A percentile compares a stretch with the other conserved stretches of the same genome.
phyloP scores from a whole-genome alignment of 192 early-diverging fungal species.

The Obelidium mucronatum region DNA sequence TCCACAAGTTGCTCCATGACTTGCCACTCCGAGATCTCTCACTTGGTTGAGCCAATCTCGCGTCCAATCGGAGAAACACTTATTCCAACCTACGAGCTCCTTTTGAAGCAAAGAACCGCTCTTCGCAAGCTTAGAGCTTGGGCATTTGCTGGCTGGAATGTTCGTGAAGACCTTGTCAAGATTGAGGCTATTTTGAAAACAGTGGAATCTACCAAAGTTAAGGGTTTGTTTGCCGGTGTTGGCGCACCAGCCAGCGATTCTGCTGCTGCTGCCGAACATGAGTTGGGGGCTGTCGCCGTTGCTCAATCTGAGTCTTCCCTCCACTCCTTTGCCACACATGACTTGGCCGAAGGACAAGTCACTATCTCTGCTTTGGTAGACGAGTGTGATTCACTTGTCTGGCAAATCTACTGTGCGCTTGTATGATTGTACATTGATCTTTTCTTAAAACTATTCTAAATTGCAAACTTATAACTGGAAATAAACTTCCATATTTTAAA shows the following conservation, averaged over 20 bases:
- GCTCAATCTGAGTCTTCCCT: background rate
- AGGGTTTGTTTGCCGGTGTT: slow-evolving; percentile 24
- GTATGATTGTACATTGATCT: no score
- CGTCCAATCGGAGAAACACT: slow-evolving; percentile 24
- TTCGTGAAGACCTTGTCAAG: slow-evolving; percentile 4
- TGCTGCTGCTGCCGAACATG: background rate
- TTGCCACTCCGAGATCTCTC: slow-evolving; percentile 19
- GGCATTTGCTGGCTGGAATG: slow-evolving; percentile 16
- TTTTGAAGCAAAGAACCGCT: slow-evolving; percentile 15
- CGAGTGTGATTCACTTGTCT: slow-evolving; percentile 34
- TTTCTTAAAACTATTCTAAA: no score
- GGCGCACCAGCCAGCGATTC: background rate
- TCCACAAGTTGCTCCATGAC: slow-evolving; percentile 28
- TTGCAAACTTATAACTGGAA: no score
- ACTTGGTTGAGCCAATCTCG: slow-evolving; percentile 31
- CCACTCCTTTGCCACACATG: background rate
- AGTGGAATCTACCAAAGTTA: slow-evolving; percentile 23
- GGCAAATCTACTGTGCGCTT: slow-evolving; percentile 20
- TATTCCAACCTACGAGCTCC: slow-evolving; percentile 24
- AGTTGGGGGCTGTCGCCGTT: background rate
- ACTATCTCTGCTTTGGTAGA: slow-evolving; percentile 27
- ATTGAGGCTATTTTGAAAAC: background rate
- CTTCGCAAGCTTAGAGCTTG: slow-evolving; percentile 27
- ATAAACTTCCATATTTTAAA: no score
- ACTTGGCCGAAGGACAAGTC: slow-evolving; percentile 13